phyloP scores from a whole-genome alignment of 768 basidiomycete species.

The Psilocybe cubensis region DNA sequence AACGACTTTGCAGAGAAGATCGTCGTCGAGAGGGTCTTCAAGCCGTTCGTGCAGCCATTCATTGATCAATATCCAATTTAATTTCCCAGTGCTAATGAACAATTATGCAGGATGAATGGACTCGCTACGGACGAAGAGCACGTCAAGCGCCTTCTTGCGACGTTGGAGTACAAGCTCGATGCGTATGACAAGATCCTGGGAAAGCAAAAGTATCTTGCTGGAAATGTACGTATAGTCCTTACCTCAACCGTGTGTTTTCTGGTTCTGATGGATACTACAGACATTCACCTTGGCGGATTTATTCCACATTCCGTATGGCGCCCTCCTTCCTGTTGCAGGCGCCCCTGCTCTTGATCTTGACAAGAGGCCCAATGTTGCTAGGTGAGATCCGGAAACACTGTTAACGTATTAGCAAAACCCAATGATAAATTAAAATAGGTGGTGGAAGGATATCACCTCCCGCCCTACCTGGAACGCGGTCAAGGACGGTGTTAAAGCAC shows the following conservation, averaged over 20 bases:
- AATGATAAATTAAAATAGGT: neutral
- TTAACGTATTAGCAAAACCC: neutral
- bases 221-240: slow-evolving; percentile 42
- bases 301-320: slow-evolving; percentile 48
- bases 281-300: slow-evolving; percentile 49
- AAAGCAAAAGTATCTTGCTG: slow-evolving; percentile 57
- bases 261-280: slow-evolving; percentile 24
- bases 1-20: slow-evolving; percentile 41
- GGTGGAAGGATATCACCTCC: slow-evolving; percentile 13
- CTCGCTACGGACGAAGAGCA: slow-evolving; percentile 22
- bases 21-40: slow-evolving; percentile 54
- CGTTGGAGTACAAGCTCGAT: slow-evolving; percentile 44
- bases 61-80: slow-evolving; percentile 52
- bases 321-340: slow-evolving; percentile 28
- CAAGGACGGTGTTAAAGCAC: too few species aligned
- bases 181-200: slow-evolving; percentile 55
- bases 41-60: slow-evolving; percentile 51
- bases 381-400: slow-evolving; percentile 29
- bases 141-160: slow-evolving; percentile 28
- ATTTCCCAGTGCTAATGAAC: slow-evolving; percentile 47
- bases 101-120: slow-evolving; percentile 10
- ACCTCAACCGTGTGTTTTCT: neutral
- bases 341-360: slow-evolving; percentile 29
- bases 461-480: slow-evolving; percentile 11
- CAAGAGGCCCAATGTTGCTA: slow-evolving; percentile 45